A percentile compares a stretch with the other conserved stretches of the same genome.
These are phyloP conservation scores for Hypoxylon sp. DNA, from an alignment of 2,329 filamentous ascomycete species.

Conservation along the genomic window DNA sequence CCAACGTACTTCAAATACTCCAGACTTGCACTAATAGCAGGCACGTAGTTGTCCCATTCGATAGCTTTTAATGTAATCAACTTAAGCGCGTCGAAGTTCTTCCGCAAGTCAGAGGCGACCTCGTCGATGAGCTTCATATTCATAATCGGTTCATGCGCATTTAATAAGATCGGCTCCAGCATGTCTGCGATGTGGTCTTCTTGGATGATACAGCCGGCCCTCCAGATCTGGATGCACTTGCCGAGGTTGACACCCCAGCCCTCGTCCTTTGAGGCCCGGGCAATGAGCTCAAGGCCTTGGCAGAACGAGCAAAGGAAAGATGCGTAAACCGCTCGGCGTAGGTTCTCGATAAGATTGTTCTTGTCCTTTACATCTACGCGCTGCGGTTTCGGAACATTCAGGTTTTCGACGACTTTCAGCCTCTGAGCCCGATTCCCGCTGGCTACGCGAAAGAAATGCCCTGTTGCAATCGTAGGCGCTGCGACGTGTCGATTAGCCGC, in stretches of 20 bases:
- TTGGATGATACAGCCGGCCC: conserved; percentile 79
- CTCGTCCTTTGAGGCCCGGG: conserved; percentile 69
- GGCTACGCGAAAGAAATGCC: conserved; percentile 74
- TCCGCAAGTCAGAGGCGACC: conserved; percentile 68
- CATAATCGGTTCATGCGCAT: conserved; percentile 57
- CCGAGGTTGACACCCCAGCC: conserved; percentile 71
- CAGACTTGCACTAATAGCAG: conserved; percentile 71
- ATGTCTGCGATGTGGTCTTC: conserved; percentile 75
- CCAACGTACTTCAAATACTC: conserved; percentile 77
- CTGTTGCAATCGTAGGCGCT: conserved; percentile 73
- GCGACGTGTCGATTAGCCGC: conserved; percentile 74
- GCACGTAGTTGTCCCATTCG: conserved; percentile 71
- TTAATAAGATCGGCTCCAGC: conserved; percentile 63
- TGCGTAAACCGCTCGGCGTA: conserved; percentile 73
- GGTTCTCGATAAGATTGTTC: conserved; percentile 67
- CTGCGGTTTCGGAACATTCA: conserved; percentile 61
- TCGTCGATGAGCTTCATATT: conserved; percentile 62
- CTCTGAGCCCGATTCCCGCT: conserved; percentile 73
- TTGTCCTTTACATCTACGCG: conserved; percentile 51
- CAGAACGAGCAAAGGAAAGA: conserved; percentile 74
- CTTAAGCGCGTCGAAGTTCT: conserved; percentile 67
- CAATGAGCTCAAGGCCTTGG: conserved; percentile 76
- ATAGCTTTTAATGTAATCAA: conserved; percentile 68
- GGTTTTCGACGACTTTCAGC: conserved; percentile 57
- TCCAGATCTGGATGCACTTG: conserved; percentile 73